Base-by-base conservation (phyloP, 148 eudicot species). In the Salicornia ramosissima region DNA sequence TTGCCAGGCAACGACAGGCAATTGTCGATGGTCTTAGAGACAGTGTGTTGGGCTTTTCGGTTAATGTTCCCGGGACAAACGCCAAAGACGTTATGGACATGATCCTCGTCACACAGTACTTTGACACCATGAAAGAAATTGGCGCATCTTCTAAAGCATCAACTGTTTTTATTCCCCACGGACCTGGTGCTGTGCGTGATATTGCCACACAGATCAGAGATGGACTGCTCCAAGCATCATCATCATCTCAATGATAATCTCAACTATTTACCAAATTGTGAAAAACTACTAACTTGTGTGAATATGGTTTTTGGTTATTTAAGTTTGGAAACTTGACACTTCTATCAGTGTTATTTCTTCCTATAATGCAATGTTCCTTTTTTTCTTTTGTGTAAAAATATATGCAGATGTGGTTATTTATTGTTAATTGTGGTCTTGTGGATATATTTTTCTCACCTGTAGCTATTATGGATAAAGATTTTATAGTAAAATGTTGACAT, bases 81-180 rank as follows among this genome's bases (percentile, higher is more conserved):
- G 81, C 84, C 18, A 81, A 81, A 55, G 84, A 78, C 58, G 84
- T 81, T 28, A 73, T 81, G 84, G 84, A 81, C 69, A 78, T 81
- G 84, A 81, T 81, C 24, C 79, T 81, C 1, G 81, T 81, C 25
- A 81, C 81, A 5, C 81, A 81, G 43, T 81, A 81, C 68, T 81
- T 81, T 26, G 81, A 82, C 72, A 82, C 85, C 52, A 75, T 82
- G 82, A 82, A 79, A 63, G 85, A 82, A 21, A 82, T 82, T 7
- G 82, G 85, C n/a, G 85, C 85, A 5, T 1, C 69, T 19, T 79
- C 85, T 18, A 82, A 82, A 65, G 52, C 82, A 24, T 75, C 85
- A 6, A 67, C 85, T 14, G 80, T 82, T 21, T 82, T 82, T 51
- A 82, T 81, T 45, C 84, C 84, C 4, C 84, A 81, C 7, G 81